These are phyloP conservation scores for Lablab purpureus DNA, from an alignment of 306 rosid species.

Conservation along the genomic window DNA sequence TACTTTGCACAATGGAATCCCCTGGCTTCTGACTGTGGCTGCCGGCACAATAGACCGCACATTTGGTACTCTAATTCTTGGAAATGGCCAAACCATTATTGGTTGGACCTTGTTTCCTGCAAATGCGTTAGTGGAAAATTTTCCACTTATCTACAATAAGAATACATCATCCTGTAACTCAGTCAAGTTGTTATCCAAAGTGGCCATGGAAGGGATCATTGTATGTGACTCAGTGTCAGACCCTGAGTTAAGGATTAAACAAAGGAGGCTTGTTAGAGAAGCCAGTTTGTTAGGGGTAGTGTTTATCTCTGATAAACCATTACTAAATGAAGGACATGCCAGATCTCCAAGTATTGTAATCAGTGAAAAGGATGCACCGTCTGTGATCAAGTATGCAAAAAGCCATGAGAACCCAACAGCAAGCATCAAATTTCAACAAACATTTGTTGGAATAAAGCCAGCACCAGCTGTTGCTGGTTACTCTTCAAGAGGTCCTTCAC, in stretches of 20 bases:
- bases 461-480: slow-evolving; percentile 53
- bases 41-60: slow-evolving; percentile 45
- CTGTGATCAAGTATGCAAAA: slow-evolving; percentile 40
- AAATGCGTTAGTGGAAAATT: slow-evolving; percentile 33
- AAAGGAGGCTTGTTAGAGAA: background rate
- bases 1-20: slow-evolving; percentile 42
- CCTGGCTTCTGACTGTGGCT: slow-evolving; percentile 39
- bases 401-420: slow-evolving; percentile 21
- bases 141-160: slow-evolving; percentile 41
- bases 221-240: slow-evolving; percentile 30
- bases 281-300: slow-evolving; percentile 46
- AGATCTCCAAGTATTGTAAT: slow-evolving; percentile 45
- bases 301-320: slow-evolving; percentile 21
- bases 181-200: background rate
- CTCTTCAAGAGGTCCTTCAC: slow-evolving; percentile 57
- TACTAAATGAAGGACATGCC: background rate
- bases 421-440: slow-evolving; percentile 48
- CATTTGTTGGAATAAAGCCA: slow-evolving; percentile 47
- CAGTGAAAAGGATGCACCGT: slow-evolving; percentile 29
- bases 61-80: slow-evolving; percentile 38
- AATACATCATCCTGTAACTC: slow-evolving; percentile 48
- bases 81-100: slow-evolving; percentile 41
- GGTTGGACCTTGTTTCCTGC: slow-evolving; percentile 52
- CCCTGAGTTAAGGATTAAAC: background rate
- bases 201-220: slow-evolving; percentile 13